Base-by-base conservation (phyloP, 2,329 filamentous ascomycete species). In the Trichoderma guizhouense region DNA sequence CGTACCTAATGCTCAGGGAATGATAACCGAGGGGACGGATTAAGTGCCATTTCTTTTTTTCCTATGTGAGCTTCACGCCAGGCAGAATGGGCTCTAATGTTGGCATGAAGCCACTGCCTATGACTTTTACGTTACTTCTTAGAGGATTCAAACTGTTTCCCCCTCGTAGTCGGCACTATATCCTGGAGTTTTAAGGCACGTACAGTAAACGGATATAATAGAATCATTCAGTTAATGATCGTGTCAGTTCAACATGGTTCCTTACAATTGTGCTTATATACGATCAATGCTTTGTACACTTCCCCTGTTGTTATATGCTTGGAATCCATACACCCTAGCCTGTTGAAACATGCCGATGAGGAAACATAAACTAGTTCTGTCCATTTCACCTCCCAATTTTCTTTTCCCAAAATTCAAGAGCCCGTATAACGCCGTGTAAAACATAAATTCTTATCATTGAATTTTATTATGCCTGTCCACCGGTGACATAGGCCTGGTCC, bases 1-100 rank as follows among this genome's bases (percentile, higher is more conserved):
- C 7, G 85, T 89, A 69, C 87, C 88, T 5, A 90, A 88, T 75
- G 87, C 88, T 7, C 76, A 85, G 74, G 88, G 88, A 3, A 89
- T 90, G 87, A 82, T 89, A n/a, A 88, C 86, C 18, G 87, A 89
- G 74, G 87, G 86, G 14, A 73, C 73, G 3, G 63, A 78, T 18
- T 78, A 64, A 77, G 60, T 55, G 18, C 32, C 4, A 34, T 47
- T 6, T 32, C 2, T 32, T 18, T 21, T 53, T 15, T 36, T 62
- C 12, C 63, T n/a, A 8, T 12, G 21, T 18, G 18, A 24, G 43
- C 0, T 3, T 30, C 5, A 12, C 26, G 65, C 18, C 15, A 4
- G 18, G 3, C 18, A 47, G n/a, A 47, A 36, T 24, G 47, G 53
- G 32, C 7, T 57, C 2, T n/a, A 3, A 26, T 66, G 15, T n/a